Evolutionary conservation across 208 protist genomes (phyloP).

Genomic region (Naegleria gruberi): DNA sequence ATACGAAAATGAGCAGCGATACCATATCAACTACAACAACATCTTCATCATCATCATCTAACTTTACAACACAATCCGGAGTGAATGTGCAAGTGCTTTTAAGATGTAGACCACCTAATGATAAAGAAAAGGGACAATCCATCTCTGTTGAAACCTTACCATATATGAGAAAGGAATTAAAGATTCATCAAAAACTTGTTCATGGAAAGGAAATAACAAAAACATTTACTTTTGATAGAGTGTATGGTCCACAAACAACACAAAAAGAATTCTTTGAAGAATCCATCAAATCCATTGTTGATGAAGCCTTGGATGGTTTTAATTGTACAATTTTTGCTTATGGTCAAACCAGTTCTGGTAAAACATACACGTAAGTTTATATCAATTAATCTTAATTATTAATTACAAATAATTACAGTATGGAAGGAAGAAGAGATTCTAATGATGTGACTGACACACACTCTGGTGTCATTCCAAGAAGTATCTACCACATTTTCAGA

Average conservation of each 20-base stretch:
- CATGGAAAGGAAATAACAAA: slow-evolving; percentile 26
- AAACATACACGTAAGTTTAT: slow-evolving; percentile 39
- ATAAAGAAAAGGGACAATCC: background rate
- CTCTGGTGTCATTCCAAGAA: slow-evolving; percentile 43
- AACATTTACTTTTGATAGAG: slow-evolving; percentile 30
- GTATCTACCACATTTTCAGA: slow-evolving; percentile 52
- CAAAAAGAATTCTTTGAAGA: slow-evolving; percentile 40
- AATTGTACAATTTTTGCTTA: slow-evolving; percentile 50
- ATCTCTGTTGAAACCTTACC: background rate
- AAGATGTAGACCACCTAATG: slow-evolving; percentile 18
- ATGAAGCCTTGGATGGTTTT: slow-evolving; percentile 40
- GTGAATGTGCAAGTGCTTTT: slow-evolving; percentile 25
- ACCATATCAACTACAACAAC: no score
- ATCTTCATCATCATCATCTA: no score
- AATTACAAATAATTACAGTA: background rate
- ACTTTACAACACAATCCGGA: background rate
- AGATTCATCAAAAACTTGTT: background rate
- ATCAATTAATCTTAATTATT: background rate
- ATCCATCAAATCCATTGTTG: slow-evolving; percentile 35
- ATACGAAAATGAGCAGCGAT: no score
- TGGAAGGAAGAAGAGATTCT: background rate
- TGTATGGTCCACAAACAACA: slow-evolving; percentile 25
- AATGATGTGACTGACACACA: background rate
- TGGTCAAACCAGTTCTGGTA: slow-evolving; percentile 42
- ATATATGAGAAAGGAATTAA: background rate